phyloP scores from a whole-genome alignment of 1,284 basidiomycete species.

The Mycena sp. region DNA sequence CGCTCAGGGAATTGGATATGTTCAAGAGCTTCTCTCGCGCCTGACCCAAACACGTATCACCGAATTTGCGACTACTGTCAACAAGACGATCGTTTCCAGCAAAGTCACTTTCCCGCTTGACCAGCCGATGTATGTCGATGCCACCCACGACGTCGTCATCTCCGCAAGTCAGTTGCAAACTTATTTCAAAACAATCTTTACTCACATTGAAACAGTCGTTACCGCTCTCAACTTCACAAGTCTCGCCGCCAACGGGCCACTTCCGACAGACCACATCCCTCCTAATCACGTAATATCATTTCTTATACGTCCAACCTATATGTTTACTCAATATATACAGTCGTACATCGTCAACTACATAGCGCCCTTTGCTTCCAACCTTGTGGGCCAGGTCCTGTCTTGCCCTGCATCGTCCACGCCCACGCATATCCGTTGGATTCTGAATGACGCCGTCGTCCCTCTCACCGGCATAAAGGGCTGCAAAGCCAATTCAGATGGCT shows the following conservation, averaged over 20 bases:
- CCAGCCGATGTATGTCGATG: constrained; percentile 85
- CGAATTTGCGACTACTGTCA: too few relatives aligned
- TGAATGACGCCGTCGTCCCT: constrained; percentile 48
- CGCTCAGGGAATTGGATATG: constrained; percentile 86
- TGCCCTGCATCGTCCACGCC: constrained; percentile 44
- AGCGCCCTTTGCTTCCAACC: constrained; percentile 59
- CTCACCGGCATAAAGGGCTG: constrained; percentile 69
- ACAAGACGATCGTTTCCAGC: constrained; percentile 72
- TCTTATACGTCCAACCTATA: constrained; percentile 37
- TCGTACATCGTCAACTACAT: constrained; percentile 52
- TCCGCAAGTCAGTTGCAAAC: constrained; percentile 33
- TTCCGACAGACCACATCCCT: constrained; percentile 64
- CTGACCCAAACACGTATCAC: constrained; percentile 70
- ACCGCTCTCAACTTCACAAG: constrained; percentile 65
- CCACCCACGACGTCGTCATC: constrained; percentile 78
- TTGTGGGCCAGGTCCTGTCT: constrained; percentile 65
- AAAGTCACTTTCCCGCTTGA: constrained; percentile 81
- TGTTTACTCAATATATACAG: constrained; percentile 27
- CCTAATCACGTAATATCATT: constrained; percentile 66
- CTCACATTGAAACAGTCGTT: constrained; percentile 41
- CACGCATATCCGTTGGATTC: constrained; percentile 11
- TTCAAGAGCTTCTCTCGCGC: constrained; percentile 83
- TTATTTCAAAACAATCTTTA: neutral
- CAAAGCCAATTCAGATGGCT: constrained; percentile 56
- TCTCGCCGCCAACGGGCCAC: constrained; percentile 57